These are phyloP conservation scores for Paramecium caudatum DNA, from an alignment of 73 alveolate species.

Conservation along the genomic window DNA sequence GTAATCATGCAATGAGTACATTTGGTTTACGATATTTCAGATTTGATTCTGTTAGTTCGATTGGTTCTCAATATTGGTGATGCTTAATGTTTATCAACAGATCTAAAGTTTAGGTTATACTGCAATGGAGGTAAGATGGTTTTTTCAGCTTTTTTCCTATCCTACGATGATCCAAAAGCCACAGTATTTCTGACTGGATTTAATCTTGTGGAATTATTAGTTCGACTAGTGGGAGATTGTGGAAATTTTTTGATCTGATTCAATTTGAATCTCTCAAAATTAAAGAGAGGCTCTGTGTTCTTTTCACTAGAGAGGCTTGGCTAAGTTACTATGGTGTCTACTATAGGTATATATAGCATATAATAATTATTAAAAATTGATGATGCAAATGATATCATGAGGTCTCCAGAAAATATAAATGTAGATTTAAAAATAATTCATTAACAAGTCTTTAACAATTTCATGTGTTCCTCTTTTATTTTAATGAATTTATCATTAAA, in stretches of 20 bases:
- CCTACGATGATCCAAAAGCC: constrained; percentile 23
- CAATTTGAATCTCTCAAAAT: not conserved
- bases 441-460: constrained; percentile 30
- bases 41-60: not conserved
- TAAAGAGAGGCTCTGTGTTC: not conserved
- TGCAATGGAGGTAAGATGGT: not conserved
- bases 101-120: constrained; percentile 20
- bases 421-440: not conserved
- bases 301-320: not conserved
- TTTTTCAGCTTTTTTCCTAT: constrained; percentile 5
- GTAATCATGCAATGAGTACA: not conserved
- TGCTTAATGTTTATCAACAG: constrained; percentile 15
- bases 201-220: not conserved
- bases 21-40: not conserved
- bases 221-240: not conserved
- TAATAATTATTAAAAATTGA: not conserved
- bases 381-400: constrained; percentile 17
- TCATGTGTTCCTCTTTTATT: constrained; percentile 29
- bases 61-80: constrained; percentile 3
- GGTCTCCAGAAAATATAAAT: not conserved
- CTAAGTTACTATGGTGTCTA: not conserved
- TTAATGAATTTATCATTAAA: constrained; percentile 30
- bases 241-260: not conserved
- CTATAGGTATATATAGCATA: not conserved
- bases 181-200: not conserved